phyloP scores from a whole-genome alignment of 1,139 yeast species.

The Casaregolazyma lundiana region DNA sequence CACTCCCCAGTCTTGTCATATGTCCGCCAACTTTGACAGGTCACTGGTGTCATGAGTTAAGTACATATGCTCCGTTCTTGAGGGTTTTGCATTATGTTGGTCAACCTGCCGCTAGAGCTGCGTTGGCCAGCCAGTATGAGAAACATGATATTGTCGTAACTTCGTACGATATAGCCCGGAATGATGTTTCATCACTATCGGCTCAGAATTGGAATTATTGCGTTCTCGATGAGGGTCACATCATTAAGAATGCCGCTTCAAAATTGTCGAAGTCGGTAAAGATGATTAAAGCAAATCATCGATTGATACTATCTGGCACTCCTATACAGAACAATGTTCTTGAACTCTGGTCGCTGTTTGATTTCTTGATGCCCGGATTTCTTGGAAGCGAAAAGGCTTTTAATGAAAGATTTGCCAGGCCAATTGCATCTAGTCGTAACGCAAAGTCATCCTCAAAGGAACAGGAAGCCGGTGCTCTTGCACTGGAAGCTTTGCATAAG shows the following conservation, averaged over 20 bases:
- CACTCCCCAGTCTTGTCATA: slow-evolving; percentile 76
- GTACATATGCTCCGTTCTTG: slow-evolving; percentile 85
- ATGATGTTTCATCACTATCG: slow-evolving; percentile 67
- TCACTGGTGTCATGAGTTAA: slow-evolving; percentile 96
- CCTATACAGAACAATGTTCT: slow-evolving; percentile 97
- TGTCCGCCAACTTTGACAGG: slow-evolving; percentile 98
- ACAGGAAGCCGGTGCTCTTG: slow-evolving; percentile 95
- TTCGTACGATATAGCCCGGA: slow-evolving; percentile 93
- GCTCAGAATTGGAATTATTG: slow-evolving; percentile 81
- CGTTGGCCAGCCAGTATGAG: slow-evolving; percentile 51
- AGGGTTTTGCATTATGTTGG: slow-evolving; percentile 87
- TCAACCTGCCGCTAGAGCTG: slow-evolving; percentile 68
- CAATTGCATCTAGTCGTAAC: slow-evolving; percentile 90
- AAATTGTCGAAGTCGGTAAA: slow-evolving; percentile 88
- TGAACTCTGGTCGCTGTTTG: slow-evolving; percentile 96
- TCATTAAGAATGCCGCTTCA: slow-evolving; percentile 85
- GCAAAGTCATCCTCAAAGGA: slow-evolving; percentile 89
- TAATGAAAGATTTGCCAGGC: slow-evolving; percentile 94
- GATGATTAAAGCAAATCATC: slow-evolving; percentile 74
- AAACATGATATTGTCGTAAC: slow-evolving; percentile 81
- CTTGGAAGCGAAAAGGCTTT: slow-evolving; percentile 92
- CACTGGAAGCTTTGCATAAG: slow-evolving; percentile 90
- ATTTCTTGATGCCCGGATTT: slow-evolving; percentile 97
- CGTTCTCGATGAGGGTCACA: slow-evolving; percentile 96
- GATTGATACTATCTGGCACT: slow-evolving; percentile 90